Base-by-base conservation (phyloP, 371 early-diverging fungal genomes). In the Capillidium rhysosporum region DNA sequence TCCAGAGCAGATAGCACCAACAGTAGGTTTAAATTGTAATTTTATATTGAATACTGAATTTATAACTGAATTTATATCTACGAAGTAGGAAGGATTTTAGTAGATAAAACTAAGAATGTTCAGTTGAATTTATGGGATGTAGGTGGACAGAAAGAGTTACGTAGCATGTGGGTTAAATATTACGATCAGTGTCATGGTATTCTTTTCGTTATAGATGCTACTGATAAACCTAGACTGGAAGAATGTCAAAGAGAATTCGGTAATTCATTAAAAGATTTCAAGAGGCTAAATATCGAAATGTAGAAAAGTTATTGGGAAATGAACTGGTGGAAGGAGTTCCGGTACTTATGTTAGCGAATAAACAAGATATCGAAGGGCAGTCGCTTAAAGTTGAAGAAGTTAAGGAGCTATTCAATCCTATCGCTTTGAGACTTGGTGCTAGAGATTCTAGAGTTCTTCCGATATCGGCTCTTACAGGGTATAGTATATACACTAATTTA, bases 131-230 rank as follows among this genome's bases (percentile, higher is more conserved):
- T 93, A 63, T 86, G 91, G 89, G 94, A 94, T 71, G 69, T 96
- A 21, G 97, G 94, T 4, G 97, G 97, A 1, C 89, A 92, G 58
- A 63, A 66, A 1, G 93, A 92, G 54, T 67, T 96, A 44, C 89
- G 79, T 23, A 66, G 76, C 3, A 79, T 96, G 43, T 96, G 97
- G 97, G 80, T 79, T 44, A 78, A 87, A 26, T 96, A 96, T 68
- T 96, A 90, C 61, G 54, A 72, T n/a, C 92, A 91, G 63, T 82
- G 86, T 51, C 97, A 96, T 60, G 97, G 80, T 0, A 77, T 96
- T 47, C 65, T 92, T 24, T 96, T 89, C 77, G 90, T 92, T 0
- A 77, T 92, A 0, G 97, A 96, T 62, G 78, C 91, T 10, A 76
- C 82, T 2, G 87, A 89, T 61, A 60, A 63, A 38, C 73, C 71